Evolutionary conservation across 139 green algal species (phyloP), one percentile per base, ranked within the genome.

Genomic region (Limnomonas spitsbergensis): DNA sequence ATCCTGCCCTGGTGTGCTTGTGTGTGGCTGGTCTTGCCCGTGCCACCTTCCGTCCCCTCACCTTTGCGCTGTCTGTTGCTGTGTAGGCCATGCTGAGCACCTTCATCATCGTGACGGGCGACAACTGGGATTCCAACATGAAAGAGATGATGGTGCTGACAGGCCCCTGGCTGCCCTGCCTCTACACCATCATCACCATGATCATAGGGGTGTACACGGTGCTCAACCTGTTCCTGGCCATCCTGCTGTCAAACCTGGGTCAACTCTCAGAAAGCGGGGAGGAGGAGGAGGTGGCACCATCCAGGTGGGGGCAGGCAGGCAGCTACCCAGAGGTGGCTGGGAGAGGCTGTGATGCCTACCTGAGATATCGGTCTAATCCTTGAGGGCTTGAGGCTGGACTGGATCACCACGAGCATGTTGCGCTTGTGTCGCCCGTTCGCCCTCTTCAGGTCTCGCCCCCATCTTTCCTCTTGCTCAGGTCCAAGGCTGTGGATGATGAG

Each of bases 151-250:
- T 70, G 56, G 56, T 70, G 4, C 56, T 70, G 56, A 38, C 27
- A 29, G 47, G 47, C 47, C 68, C 68, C 34, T 74, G 68, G 68
- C 35, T 74, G 35, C 20, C 20, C 6, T 6, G 6, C 68, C 24
- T 74, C 24, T 74, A 39, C 68, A 74, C 70, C 3, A 61, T 77
- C 7, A 66, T 77, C 6, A 4, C 3, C 70, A 77, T 77, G 9
- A 38, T 77, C 70, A 67, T 77, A 4, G 70, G 38, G 24, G 36
- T 37, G 31, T 61, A 36, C 38, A 66, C 42, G n/a, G 70, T 77
- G 39, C 70, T 77, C 4, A 66, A 66, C 40, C 40, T 66, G 24
- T 77, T 77, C 70, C 31, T 77, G 40, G 70, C 70, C 38, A 66
- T 77, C 7, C 70, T 77, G 39, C 70, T 77, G 27, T 20, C 2